Percentiles rank a stretch among this genome's conserved stretches.
phyloP scores from a whole-genome alignment of 139 green algal species.

The Auxenochlorella pyrenoidosa region DNA sequence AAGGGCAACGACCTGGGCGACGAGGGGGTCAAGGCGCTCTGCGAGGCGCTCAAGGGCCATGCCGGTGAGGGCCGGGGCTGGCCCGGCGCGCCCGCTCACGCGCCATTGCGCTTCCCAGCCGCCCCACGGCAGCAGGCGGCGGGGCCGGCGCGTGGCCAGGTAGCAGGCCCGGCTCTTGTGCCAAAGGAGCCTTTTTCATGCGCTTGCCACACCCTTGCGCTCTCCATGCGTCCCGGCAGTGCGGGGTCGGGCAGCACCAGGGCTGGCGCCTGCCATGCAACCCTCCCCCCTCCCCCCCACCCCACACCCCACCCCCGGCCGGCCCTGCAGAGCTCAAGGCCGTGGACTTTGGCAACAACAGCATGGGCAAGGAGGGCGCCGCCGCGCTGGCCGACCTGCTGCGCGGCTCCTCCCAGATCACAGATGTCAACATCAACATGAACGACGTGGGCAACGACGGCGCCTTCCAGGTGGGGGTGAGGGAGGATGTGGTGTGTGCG shows the following conservation, averaged over 20 bases:
- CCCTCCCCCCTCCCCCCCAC: too few species aligned
- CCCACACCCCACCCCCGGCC: too few species aligned
- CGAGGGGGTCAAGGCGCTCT: conserved; percentile 82
- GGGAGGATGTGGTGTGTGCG: not conserved
- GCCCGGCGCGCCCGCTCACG: too few species aligned
- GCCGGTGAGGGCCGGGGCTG: not conserved
- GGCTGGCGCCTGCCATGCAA: not conserved
- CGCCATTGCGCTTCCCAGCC: too few species aligned
- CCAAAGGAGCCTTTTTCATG: too few species aligned
- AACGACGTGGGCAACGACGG: conserved; percentile 94
- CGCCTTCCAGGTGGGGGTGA: conserved; percentile 62
- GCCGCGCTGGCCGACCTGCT: conserved; percentile 81
- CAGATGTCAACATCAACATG: conserved; percentile 96
- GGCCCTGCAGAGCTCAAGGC: conserved; percentile 50
- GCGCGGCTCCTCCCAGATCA: conserved; percentile 63
- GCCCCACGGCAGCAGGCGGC: too few species aligned
- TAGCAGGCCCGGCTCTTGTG: too few species aligned
- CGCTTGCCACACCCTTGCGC: too few species aligned
- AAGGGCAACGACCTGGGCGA: conserved; percentile 96
- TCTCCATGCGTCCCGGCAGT: too few species aligned
- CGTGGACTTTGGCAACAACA: conserved; percentile 96
- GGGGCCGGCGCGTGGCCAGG: too few species aligned
- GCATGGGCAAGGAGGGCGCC: conserved; percentile 74
- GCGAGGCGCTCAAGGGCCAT: conserved; percentile 68
- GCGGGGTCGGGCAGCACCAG: too few species aligned